phyloP scores from a whole-genome alignment of 768 basidiomycete species.

The Pleurotus pulmonarius region DNA sequence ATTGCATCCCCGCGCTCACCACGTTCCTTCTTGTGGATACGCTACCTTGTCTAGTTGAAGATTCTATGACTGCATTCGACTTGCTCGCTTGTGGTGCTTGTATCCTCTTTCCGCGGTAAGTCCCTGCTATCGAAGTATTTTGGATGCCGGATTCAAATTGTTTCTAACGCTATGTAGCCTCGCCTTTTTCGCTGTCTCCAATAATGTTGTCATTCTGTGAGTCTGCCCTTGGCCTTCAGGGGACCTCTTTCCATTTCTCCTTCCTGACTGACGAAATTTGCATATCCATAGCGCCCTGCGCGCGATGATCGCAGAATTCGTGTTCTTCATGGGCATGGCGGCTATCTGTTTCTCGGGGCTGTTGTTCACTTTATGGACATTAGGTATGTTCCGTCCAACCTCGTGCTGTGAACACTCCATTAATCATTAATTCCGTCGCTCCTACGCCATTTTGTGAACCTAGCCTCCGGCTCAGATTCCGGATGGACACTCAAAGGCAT shows the following conservation, averaged over 20 bases:
- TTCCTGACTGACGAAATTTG: not conserved
- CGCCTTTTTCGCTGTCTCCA: conserved; percentile 77
- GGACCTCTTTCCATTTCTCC: not conserved
- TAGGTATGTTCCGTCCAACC: conserved; percentile 24
- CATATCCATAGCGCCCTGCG: conserved; percentile 55
- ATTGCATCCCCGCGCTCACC: conserved; percentile 3
- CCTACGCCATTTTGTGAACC: not conserved
- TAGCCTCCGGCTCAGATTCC: conserved; percentile 11
- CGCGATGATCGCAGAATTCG: conserved; percentile 78
- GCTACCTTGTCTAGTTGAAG: conserved; percentile 24
- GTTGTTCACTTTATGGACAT: conserved; percentile 47
- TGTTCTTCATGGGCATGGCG: conserved; percentile 77
- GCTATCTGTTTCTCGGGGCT: conserved; percentile 80
- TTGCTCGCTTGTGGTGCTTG: conserved; percentile 82
- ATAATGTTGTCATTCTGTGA: conserved; percentile 77
- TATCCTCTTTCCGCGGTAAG: conserved; percentile 76
- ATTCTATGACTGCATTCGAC: conserved; percentile 74
- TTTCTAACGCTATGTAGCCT: conserved; percentile 34
- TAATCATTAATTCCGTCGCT: conserved; percentile 22
- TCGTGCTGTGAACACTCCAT: conserved; percentile 14
- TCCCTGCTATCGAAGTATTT: conserved; percentile 6
- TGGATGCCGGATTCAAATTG: not conserved
- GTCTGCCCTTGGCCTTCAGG: conserved; percentile 16
- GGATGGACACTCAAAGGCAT: conserved; percentile 47
- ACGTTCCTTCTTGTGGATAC: not conserved